A percentile compares a stretch with the other conserved stretches of the same genome.
Conservation (phyloP, 2,329 filamentous ascomycete genomes). For the Aspergillus novofumigatus region DNA sequence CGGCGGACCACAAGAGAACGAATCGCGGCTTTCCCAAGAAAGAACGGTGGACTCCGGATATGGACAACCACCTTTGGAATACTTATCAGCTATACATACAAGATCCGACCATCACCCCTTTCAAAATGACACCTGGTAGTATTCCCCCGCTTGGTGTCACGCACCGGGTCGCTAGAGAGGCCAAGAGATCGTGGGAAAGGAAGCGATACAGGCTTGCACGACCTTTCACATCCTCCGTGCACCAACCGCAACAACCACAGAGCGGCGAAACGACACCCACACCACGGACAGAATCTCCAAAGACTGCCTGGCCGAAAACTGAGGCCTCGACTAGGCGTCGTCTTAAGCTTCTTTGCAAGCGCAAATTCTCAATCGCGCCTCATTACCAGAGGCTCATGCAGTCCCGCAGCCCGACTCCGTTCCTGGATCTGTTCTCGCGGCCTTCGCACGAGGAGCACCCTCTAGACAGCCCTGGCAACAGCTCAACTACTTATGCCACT, state of each 20-base stretch:
- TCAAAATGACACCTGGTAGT: constrained; percentile 62
- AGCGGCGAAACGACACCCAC: constrained; percentile 49
- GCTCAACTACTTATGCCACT: constrained; percentile 36
- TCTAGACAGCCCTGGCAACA: constrained; percentile 18
- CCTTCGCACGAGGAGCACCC: constrained; percentile 25
- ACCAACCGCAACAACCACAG: constrained; percentile 34
- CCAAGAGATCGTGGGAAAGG: constrained; percentile 57
- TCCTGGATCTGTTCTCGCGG: constrained; percentile 38
- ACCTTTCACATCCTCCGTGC: constrained; percentile 6
- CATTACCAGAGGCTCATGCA: constrained; percentile 62
- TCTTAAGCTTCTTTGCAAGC: constrained; percentile 57
- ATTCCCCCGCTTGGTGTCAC: constrained; percentile 62
- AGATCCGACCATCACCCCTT: constrained; percentile 62
- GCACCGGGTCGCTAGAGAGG: constrained; percentile 58
- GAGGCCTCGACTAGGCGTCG: constrained; percentile 56
- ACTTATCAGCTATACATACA: constrained; percentile 63
- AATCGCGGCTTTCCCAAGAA: constrained; percentile 22
- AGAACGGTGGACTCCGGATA: constrained; percentile 54
- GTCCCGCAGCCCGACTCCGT: constrained; percentile 58
- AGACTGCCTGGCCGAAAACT: constrained; percentile 52
- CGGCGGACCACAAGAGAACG: constrained; percentile 25
- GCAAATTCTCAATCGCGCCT: constrained; percentile 58
- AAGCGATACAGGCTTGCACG: constrained; percentile 33
- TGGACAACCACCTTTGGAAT: constrained; percentile 64
- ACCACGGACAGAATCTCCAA: constrained; percentile 24